Percentiles rank a stretch among this genome's conserved stretches.
These are phyloP conservation scores for Aspergillus saccharolyticus DNA, from an alignment of 495 filamentous ascomycete genomes.

Conservation along the genomic window DNA sequence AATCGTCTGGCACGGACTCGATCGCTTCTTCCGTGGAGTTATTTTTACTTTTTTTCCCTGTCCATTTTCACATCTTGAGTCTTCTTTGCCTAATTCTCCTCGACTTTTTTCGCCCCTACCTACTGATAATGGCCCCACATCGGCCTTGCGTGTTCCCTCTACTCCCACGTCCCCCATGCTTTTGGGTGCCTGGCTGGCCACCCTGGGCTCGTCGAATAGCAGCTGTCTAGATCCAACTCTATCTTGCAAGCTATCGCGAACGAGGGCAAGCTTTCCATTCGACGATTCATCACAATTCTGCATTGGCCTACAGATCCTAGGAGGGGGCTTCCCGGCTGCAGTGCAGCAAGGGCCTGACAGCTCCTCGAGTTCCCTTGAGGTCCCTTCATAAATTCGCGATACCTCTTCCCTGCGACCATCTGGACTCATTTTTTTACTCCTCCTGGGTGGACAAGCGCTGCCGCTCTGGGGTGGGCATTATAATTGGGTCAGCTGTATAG, in stretches of 20 bases:
- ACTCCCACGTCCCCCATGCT: slow-evolving; percentile 6
- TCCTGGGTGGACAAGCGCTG: neutral
- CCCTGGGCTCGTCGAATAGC: slow-evolving; percentile 14
- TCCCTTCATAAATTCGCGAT: slow-evolving; percentile 18
- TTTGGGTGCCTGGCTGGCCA: slow-evolving; percentile 12
- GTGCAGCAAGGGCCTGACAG: slow-evolving; percentile 20
- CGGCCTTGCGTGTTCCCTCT: slow-evolving; percentile 15
- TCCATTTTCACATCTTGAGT: neutral
- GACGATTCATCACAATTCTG: slow-evolving; percentile 10
- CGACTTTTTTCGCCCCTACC: slow-evolving; percentile 9
- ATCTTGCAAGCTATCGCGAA: slow-evolving; percentile 26
- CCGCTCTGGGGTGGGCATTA: neutral
- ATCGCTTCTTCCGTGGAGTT: slow-evolving; percentile 6
- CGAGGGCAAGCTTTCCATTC: slow-evolving; percentile 14
- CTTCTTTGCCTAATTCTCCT: slow-evolving; percentile 7
- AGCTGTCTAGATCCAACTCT: slow-evolving; percentile 23
- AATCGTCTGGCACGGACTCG: slow-evolving; percentile 15
- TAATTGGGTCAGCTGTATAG: slow-evolving; percentile 15
- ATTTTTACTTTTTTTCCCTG: neutral
- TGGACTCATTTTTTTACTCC: slow-evolving; percentile 8
- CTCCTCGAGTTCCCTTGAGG: slow-evolving; percentile 14
- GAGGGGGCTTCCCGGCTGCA: slow-evolving; percentile 12
- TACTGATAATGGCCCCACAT: slow-evolving; percentile 14
- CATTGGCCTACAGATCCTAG: slow-evolving; percentile 10
- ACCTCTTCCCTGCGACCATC: slow-evolving; percentile 4